These are phyloP conservation scores for Paramecium biaurelia DNA, from an alignment of 73 alveolate genomes.

Conservation along the genomic window DNA sequence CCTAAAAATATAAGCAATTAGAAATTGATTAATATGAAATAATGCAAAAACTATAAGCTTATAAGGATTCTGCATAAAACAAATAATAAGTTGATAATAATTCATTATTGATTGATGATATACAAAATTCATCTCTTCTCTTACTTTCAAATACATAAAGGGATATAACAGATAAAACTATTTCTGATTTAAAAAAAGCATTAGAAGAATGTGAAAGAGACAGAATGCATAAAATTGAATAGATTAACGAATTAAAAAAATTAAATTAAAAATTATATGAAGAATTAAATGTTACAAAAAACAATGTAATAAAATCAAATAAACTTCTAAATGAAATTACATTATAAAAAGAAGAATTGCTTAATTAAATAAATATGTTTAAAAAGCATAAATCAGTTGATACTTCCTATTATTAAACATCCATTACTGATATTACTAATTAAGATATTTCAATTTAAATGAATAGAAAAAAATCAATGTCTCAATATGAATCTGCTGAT, in stretches of 20 bases:
- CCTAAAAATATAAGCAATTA: neutral
- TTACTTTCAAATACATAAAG: neutral
- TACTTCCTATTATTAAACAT: neutral
- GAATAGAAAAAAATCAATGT: neutral
- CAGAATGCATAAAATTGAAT: neutral
- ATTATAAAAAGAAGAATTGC: neutral
- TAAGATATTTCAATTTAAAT: neutral
- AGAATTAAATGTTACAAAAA: neutral
- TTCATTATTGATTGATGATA: conserved; percentile 18
- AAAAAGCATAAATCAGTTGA: neutral
- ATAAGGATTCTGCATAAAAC: neutral
- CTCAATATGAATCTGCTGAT: neutral
- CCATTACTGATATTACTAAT: neutral
- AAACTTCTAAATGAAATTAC: neutral
- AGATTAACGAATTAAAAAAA: conserved; percentile 9
- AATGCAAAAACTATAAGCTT: neutral
- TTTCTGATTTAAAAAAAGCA: neutral
- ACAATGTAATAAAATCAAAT: neutral
- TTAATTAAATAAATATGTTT: neutral
- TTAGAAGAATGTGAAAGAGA: neutral
- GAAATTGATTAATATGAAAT: neutral
- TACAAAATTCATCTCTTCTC: neutral
- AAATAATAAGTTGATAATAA: neutral
- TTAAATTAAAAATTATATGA: neutral
- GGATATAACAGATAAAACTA: neutral